phyloP scores from a whole-genome alignment of 306 rosid genomes.

The Malus orientalis region DNA sequence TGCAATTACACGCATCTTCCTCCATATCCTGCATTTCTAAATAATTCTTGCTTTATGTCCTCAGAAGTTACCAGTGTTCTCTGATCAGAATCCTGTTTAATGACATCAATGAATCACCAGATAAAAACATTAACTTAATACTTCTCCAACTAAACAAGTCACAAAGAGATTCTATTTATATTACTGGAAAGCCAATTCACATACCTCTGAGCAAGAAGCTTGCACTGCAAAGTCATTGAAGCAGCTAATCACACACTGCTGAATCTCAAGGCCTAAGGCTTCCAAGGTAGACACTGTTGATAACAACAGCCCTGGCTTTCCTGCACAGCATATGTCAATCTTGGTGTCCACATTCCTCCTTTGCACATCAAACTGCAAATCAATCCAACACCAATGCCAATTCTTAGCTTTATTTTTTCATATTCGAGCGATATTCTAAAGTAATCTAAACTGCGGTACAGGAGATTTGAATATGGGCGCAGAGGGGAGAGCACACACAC shows the following conservation, averaged over 20 bases:
- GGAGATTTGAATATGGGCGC: background rate
- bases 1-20: conserved; percentile 65
- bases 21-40: conserved; percentile 89
- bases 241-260: conserved; percentile 86
- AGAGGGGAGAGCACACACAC: background rate
- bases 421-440: background rate
- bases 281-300: conserved; percentile 74
- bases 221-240: conserved; percentile 93
- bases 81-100: conserved; percentile 46
- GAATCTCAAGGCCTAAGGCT: conserved; percentile 86
- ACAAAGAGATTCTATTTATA: background rate
- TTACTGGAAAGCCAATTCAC: background rate
- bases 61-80: conserved; percentile 36
- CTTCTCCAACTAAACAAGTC: background rate
- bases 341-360: conserved; percentile 46
- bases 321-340: conserved; percentile 75
- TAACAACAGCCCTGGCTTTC: conserved; percentile 65
- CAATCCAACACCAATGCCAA: background rate
- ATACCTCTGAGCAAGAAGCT: conserved; percentile 92
- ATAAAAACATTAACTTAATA: background rate
- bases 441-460: background rate
- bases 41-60: conserved; percentile 72
- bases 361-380: conserved; percentile 74
- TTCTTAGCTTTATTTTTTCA: background rate
- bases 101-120: conserved; percentile 1